A percentile compares a stretch with the other conserved stretches of the same genome.
Conservation (phyloP, 371 early-diverging fungal genomes). For the Umbelopsis sp. region DNA sequence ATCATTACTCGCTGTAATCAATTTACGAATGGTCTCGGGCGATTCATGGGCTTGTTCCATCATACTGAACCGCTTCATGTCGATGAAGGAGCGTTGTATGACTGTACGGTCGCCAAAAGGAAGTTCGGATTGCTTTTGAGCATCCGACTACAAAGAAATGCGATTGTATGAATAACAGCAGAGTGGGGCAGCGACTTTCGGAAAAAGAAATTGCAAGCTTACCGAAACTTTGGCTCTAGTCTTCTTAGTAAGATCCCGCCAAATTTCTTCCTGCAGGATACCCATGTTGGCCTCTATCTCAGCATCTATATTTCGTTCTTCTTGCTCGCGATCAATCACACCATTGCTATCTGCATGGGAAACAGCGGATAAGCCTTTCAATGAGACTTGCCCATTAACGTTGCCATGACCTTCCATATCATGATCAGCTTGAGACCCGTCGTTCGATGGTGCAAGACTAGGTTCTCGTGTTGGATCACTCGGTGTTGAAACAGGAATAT, state of each 20-base stretch:
- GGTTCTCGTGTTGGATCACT: slow-evolving; percentile 31
- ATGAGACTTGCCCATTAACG: not conserved
- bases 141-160: slow-evolving; percentile 30
- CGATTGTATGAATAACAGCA: too few species aligned
- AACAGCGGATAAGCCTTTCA: slow-evolving; percentile 8
- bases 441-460: slow-evolving; percentile 39
- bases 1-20: slow-evolving; percentile 37
- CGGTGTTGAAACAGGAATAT: not conserved
- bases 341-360: slow-evolving; percentile 6
- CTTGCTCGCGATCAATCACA: slow-evolving; percentile 35
- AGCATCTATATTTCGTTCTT: slow-evolving; percentile 47
- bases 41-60: slow-evolving; percentile 55
- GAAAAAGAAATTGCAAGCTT: not conserved
- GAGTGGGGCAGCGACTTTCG: too few species aligned
- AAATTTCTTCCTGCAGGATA: slow-evolving; percentile 58
- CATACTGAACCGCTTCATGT: slow-evolving; percentile 59
- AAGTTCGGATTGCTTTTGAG: slow-evolving; percentile 56
- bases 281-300: slow-evolving; percentile 55
- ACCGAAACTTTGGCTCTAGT: slow-evolving; percentile 57
- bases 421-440: slow-evolving; percentile 23
- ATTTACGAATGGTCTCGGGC: slow-evolving; percentile 34
- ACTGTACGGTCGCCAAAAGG: slow-evolving; percentile 61
- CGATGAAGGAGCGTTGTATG: slow-evolving; percentile 48
- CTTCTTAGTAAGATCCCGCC: slow-evolving; percentile 67
- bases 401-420: slow-evolving; percentile 24